A percentile compares a stretch with the other conserved stretches of the same genome.
These are phyloP conservation scores for Cyclostephanos invisitatus DNA, from an alignment of 108 stramenopile species.

Conservation along the genomic window DNA sequence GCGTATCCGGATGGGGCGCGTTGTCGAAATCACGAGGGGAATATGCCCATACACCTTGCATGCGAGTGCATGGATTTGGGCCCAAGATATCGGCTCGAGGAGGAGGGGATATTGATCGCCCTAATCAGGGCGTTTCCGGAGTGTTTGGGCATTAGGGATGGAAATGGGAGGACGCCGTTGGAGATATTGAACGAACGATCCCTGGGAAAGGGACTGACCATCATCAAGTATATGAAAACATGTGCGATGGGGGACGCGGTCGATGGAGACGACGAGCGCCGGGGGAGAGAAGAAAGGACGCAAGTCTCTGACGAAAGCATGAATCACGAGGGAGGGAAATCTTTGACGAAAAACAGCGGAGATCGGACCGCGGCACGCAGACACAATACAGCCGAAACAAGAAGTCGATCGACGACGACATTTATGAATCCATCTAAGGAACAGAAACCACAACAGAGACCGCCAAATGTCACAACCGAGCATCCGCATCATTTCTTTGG, in stretches of 20 bases:
- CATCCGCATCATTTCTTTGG: background rate
- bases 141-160: slow-evolving; percentile 19
- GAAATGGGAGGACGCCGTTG: slow-evolving; percentile 11
- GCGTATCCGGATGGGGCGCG: slow-evolving; percentile 11
- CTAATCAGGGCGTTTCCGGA: slow-evolving; percentile 19
- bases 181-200: slow-evolving; percentile 22
- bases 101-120: slow-evolving; percentile 14
- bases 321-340: background rate
- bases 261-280: background rate
- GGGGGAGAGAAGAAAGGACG: background rate
- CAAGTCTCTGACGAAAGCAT: background rate
- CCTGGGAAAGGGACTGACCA: background rate
- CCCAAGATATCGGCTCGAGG: slow-evolving; percentile 6
- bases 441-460: slow-evolving; percentile 3
- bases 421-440: slow-evolving; percentile 35
- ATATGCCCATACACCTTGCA: slow-evolving; percentile 26
- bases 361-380: background rate
- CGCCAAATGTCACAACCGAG: background rate
- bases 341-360: background rate
- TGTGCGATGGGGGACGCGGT: background rate
- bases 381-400: background rate
- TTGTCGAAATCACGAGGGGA: slow-evolving; percentile 18
- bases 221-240: slow-evolving; percentile 21
- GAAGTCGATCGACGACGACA: slow-evolving; percentile 13
- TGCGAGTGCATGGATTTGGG: slow-evolving; percentile 25